Evolutionary conservation across 2,329 filamentous ascomycete genomes (phyloP).

Genomic region (Aureobasidium sp.): DNA sequence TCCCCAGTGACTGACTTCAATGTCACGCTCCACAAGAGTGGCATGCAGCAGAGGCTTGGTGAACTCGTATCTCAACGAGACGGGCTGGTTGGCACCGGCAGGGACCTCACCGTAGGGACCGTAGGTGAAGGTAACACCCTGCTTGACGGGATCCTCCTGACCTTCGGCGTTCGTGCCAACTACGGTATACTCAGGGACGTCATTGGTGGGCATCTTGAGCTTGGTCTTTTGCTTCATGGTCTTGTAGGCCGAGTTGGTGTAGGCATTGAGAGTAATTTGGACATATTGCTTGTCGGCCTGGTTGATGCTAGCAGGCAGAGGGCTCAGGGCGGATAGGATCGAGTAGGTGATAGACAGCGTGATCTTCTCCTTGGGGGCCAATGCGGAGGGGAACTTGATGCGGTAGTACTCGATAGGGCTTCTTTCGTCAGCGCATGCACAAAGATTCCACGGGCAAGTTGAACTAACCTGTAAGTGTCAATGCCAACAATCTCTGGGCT

Average conservation of each 20-base stretch:
- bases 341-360: conserved; percentile 85
- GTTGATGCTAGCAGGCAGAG: conserved; percentile 73
- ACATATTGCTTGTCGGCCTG: conserved; percentile 86
- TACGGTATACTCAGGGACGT: conserved; percentile 79
- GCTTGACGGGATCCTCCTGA: conserved; percentile 66
- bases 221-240: conserved; percentile 96
- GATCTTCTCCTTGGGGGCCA: conserved; percentile 69
- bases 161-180: conserved; percentile 48
- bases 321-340: conserved; percentile 67
- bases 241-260: conserved; percentile 72
- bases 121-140: conserved; percentile 81
- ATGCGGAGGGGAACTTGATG: conserved; percentile 67
- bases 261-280: conserved; percentile 76
- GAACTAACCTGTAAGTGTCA: conserved; percentile 44
- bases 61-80: conserved; percentile 86
- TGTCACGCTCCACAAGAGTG: conserved; percentile 72
- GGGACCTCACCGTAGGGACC: conserved; percentile 78
- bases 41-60: conserved; percentile 83
- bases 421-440: conserved; percentile 1
- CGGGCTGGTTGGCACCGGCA: conserved; percentile 66
- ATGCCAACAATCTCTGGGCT: conserved; percentile 58
- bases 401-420: conserved; percentile 64
- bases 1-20: conserved; percentile 97
- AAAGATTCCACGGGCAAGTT: background rate
- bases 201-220: conserved; percentile 72